Base-by-base conservation (phyloP, 768 basidiomycete genomes). In the Kwoniella pini region DNA sequence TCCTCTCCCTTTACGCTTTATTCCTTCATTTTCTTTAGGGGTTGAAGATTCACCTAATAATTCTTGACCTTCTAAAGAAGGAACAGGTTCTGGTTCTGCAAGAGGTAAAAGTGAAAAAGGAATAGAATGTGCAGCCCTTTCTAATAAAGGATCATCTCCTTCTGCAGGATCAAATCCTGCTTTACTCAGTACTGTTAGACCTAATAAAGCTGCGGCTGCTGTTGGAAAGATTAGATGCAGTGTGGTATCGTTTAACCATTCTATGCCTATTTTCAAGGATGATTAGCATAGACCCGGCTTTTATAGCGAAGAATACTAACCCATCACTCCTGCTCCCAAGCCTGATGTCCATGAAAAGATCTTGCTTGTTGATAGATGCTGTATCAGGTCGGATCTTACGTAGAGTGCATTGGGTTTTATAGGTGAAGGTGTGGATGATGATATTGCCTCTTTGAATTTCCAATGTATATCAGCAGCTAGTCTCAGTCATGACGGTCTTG, bases 201-300 rank as follows among this genome's bases (percentile, higher is more conserved):
- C 69, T 26, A 75, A 53, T 6, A 75, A 57, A 13, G 75, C 60
- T 5, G 68, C 61, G 7, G 64, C 56, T 5, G 72, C 61, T n/a
- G 66, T 62, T 13, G 64, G 56, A 57, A 75, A 78, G 22, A 78
- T 51, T 48, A 78, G 62, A 28, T 64, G 59, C 12, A 78, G 60
- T 5, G 69, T 71, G 2, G 68, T 69, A 50, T 78, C 77, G 58
- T 75, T 76, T 4, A 78, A 68, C 77, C 77, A 78, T 68, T 78
- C 77, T 49, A 78, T 72, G 33, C 76, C 76, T 75, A 43, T 19
- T 13, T 4, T 31, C 19, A n/a, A 38, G 15, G 33, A 36, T 36
- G 7, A 36, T 7, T 36, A 7, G 7, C 33, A 7, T 7, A 36
- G 33, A 15, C 15, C 7, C 7, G 15, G 15, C 15, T 36, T 7